Evolutionary conservation across 2,329 filamentous ascomycete species (phyloP).

Genomic region (Bipolaris cookei): DNA sequence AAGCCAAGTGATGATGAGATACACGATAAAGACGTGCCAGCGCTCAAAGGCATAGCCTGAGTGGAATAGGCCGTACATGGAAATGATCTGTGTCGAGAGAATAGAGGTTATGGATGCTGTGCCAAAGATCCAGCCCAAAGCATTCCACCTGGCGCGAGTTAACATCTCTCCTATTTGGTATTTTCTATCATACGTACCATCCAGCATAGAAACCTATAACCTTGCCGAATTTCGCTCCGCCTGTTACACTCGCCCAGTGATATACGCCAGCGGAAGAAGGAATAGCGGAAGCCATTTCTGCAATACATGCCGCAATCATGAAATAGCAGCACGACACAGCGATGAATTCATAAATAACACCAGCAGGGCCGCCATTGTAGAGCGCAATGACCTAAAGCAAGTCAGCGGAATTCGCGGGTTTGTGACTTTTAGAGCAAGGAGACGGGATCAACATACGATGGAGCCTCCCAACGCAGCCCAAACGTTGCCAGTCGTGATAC

Average conservation of each 20-base stretch:
- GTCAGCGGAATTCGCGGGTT: neutral
- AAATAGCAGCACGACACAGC: constrained; percentile 59
- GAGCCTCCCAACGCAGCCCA: constrained; percentile 58
- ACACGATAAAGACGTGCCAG: constrained; percentile 61
- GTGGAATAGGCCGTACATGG: constrained; percentile 59
- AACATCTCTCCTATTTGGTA: neutral
- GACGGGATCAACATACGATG: constrained; percentile 47
- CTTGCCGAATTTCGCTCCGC: constrained; percentile 55
- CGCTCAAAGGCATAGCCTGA: constrained; percentile 53
- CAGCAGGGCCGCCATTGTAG: constrained; percentile 56
- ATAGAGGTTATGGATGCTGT: constrained; percentile 53
- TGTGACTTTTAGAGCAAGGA: too few relatives aligned
- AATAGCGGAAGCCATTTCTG: constrained; percentile 57
- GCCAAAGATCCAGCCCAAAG: constrained; percentile 58
- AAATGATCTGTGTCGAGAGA: constrained; percentile 54
- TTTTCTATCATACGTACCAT: constrained; percentile 39
- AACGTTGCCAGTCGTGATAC: constrained; percentile 52
- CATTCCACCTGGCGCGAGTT: constrained; percentile 53
- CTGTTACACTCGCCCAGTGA: constrained; percentile 61
- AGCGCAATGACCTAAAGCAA: constrained; percentile 45
- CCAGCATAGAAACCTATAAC: constrained; percentile 58
- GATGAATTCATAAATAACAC: constrained; percentile 58
- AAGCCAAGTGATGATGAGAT: constrained; percentile 56
- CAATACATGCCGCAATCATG: constrained; percentile 58
- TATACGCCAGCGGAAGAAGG: constrained; percentile 56